These are phyloP conservation scores for Coemansia sp. DNA, from an alignment of 192 early-diverging fungal species.

Conservation along the genomic window DNA sequence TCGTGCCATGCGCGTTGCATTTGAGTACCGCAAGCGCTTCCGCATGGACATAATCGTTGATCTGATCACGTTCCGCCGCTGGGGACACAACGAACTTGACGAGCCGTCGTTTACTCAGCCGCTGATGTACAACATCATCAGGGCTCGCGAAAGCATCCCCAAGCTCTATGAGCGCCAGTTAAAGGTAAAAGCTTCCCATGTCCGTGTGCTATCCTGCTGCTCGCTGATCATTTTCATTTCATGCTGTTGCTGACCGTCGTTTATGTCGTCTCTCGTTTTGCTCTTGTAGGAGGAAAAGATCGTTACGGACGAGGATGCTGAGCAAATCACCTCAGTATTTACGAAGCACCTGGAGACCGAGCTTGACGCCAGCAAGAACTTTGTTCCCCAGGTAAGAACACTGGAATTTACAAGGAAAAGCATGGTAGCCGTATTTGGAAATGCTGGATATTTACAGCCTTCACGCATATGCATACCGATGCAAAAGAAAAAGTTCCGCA, in stretches of 20 bases:
- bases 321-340: constrained; percentile 26
- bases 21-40: constrained; percentile 91
- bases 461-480: neutral
- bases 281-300: constrained; percentile 28
- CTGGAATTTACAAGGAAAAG: too few relatives aligned
- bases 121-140: constrained; percentile 93
- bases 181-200: constrained; percentile 21
- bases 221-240: too few relatives aligned
- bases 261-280: too few relatives aligned
- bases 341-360: constrained; percentile 40
- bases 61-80: constrained; percentile 90
- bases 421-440: too few relatives aligned
- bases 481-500: neutral
- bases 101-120: constrained; percentile 98
- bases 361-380: constrained; percentile 42
- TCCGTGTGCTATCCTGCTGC: too few relatives aligned
- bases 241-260: neutral
- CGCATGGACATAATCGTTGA: constrained; percentile 95
- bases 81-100: constrained; percentile 98
- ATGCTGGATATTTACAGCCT: neutral
- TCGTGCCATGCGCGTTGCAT: constrained; percentile 77
- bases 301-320: constrained; percentile 27
- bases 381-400: constrained; percentile 34
- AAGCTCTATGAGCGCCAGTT: constrained; percentile 82
- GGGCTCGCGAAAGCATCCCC: constrained; percentile 80